phyloP scores from a whole-genome alignment of 2,329 filamentous ascomycete species.

The Aquanectria penicillioides region DNA sequence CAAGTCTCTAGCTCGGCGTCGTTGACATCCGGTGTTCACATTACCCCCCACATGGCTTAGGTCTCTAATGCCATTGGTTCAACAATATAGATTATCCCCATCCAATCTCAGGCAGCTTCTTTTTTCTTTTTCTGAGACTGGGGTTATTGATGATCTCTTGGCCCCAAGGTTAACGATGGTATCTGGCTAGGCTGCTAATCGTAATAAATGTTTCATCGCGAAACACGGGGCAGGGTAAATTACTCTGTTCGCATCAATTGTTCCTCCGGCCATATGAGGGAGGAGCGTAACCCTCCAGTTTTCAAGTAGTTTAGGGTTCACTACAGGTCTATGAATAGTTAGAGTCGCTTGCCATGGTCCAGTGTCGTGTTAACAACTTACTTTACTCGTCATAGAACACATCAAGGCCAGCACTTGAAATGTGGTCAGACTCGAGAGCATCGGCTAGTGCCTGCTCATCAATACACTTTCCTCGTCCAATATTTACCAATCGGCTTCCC shows the following conservation, averaged over 20 bases:
- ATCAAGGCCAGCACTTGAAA: background rate
- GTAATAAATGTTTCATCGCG: no score
- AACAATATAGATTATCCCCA: no score
- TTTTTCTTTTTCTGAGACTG: no score
- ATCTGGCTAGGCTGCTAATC: no score
- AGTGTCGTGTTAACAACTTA: background rate
- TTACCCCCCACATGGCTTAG: no score
- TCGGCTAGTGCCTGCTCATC: background rate
- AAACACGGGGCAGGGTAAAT: no score
- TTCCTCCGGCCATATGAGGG: slow-evolving; percentile 2
- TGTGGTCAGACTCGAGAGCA: background rate
- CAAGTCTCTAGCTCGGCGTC: no score
- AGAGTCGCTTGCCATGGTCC: background rate
- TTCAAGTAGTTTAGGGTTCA: background rate
- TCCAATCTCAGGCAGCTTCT: no score
- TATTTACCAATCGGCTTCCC: background rate
- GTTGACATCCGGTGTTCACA: no score
- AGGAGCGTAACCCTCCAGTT: background rate
- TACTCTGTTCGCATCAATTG: background rate
- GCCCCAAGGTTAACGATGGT: no score
- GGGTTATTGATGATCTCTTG: no score
- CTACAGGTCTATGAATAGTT: background rate
- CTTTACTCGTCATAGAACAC: slow-evolving; percentile 9
- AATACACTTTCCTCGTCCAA: slow-evolving; percentile 2
- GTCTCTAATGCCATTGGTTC: no score